Base-by-base conservation (phyloP, 805 yeast species). In the Nakazawaea ishiwadae region DNA sequence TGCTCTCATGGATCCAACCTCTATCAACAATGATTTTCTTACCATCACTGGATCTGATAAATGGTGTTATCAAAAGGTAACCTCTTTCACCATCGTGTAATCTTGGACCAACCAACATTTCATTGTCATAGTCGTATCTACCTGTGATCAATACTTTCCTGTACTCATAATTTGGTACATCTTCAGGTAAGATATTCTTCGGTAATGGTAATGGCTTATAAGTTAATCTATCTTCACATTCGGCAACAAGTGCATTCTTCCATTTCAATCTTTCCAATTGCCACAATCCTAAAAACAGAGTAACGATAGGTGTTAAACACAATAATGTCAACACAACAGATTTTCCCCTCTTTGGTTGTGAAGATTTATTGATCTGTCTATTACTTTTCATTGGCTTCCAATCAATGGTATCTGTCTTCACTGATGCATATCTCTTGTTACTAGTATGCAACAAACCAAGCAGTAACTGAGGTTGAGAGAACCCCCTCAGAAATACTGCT, bases 261-360 rank as follows among this genome's bases (percentile, higher is more conserved):
- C 99, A 93, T 46, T 76, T 70, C 37, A 93, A 65, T 49, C 99
- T 71, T 51, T 77, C 69, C 35, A 86, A 79, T 65, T 93, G 99
- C 99, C 99, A 93, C 42, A 89, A 75, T 2, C 98, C 99, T 33
- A 93, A 65, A 35, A 80, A 81, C 57, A 91, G 85, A 9, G 96
- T 78, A 2, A 89, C 71, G 1, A 89, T 70, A 0, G 99, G 99
- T 82, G 95, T 91, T 16, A 91, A 76, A 21, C 79, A 71, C 32
- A 77, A 51, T 15, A 77, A 51, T 0, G 53, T 58, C 37, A 64
- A 52, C 9, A 63, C 59, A 8, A 62, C 54, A 9, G 42, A 49
- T 17, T 45, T 49, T 1, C 56, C 49, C 17, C 55, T 43, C 20
- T 53, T 56, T 4, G 44, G 39, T 17, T 38, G 37, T 14, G 28